phyloP scores from a whole-genome alignment of 192 early-diverging fungal species.

The Coemansia sp. region DNA sequence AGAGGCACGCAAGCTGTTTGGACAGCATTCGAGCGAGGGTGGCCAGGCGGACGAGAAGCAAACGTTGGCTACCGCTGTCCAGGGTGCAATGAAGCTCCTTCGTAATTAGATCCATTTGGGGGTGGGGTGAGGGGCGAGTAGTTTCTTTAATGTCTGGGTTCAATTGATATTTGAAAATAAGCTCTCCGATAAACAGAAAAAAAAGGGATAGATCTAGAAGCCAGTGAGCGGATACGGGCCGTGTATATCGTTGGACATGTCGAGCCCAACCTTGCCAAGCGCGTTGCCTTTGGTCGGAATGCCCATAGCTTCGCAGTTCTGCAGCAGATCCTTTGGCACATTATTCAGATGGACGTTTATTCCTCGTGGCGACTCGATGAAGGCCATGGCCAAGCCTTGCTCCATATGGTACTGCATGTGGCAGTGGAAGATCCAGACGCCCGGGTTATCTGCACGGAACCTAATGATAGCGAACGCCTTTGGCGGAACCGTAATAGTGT shows the following conservation, averaged over 20 bases:
- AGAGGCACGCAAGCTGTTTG: constrained; percentile 46
- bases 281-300: constrained; percentile 70
- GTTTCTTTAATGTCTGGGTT: too few species aligned
- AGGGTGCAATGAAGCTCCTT: constrained; percentile 49
- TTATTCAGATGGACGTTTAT: constrained; percentile 41
- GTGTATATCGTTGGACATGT: constrained; percentile 58
- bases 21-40: constrained; percentile 31
- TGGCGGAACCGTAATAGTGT: constrained; percentile 68
- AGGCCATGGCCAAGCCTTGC: constrained; percentile 66
- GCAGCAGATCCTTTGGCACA: constrained; percentile 57
- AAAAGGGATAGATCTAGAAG: constrained; percentile 8
- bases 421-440: constrained; percentile 83
- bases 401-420: constrained; percentile 66
- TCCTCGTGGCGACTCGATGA: constrained; percentile 70
- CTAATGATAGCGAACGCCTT: constrained; percentile 65
- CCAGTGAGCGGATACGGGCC: constrained; percentile 53
- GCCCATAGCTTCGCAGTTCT: constrained; percentile 64
- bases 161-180: background rate
- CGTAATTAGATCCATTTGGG: background rate
- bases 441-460: constrained; percentile 55
- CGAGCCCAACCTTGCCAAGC: constrained; percentile 67
- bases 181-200: background rate
- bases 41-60: constrained; percentile 43
- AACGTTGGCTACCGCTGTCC: constrained; percentile 49
- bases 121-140: background rate